phyloP scores from a whole-genome alignment of 768 basidiomycete genomes.

The Auricularia cornea region DNA sequence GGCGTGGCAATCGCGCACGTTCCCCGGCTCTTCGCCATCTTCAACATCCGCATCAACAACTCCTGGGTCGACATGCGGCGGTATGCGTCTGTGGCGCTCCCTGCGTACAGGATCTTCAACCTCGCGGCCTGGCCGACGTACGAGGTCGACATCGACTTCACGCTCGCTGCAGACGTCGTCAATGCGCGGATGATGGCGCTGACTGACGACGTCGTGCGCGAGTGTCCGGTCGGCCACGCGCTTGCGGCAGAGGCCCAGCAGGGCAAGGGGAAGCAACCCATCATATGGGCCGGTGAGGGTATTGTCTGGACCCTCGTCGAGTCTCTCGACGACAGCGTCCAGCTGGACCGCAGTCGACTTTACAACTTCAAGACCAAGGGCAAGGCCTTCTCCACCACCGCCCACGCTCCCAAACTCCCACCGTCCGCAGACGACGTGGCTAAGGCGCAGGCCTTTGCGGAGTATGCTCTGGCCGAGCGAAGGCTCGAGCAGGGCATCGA shows the following conservation, averaged over 20 bases:
- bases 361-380: constrained; percentile 8
- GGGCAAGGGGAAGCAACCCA: background rate
- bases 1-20: constrained; percentile 4
- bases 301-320: constrained; percentile 6
- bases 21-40: constrained; percentile 6
- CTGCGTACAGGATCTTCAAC: constrained; percentile 1
- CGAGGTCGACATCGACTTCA: constrained; percentile 3
- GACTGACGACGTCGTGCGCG: background rate
- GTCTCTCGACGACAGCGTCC: background rate
- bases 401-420: background rate
- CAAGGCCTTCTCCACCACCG: constrained; percentile 1
- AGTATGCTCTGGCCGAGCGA: constrained; percentile 5
- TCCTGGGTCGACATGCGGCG: constrained; percentile 6
- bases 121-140: constrained; percentile 1
- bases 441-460: constrained; percentile 2
- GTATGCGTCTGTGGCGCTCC: background rate
- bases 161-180: background rate
- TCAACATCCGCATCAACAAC: constrained; percentile 6
- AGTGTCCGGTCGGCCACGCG: background rate
- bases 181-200: background rate
- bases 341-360: background rate
- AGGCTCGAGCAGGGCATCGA: constrained; percentile 6
- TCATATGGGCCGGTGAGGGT: background rate
- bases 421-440: background rate
- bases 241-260: background rate